phyloP scores from a whole-genome alignment of 192 early-diverging fungal species.

The Chytriomyces sp. region DNA sequence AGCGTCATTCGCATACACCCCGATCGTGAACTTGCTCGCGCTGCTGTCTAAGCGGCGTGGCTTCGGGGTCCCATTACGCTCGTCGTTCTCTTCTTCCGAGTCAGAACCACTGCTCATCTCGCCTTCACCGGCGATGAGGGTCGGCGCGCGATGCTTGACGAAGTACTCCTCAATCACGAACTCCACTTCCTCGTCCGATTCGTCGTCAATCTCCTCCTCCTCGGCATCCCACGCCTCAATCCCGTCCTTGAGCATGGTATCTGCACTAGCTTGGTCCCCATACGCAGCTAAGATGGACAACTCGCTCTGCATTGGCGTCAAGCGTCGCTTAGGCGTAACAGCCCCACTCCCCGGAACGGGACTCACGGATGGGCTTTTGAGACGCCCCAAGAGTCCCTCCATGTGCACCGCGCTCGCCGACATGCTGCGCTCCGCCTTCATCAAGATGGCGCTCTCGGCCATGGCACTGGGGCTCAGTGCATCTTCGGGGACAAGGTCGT shows the following conservation, averaged over 20 bases:
- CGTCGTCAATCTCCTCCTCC: no score
- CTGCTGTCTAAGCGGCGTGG: not conserved
- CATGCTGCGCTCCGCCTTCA: not conserved
- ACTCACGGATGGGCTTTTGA: not conserved
- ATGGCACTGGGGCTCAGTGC: not conserved
- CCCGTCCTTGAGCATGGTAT: not conserved
- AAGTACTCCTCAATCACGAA: slow-evolving; percentile 24
- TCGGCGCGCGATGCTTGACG: slow-evolving; percentile 13
- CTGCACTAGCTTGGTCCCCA: not conserved
- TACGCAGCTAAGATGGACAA: slow-evolving; percentile 6
- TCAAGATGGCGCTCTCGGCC: not conserved
- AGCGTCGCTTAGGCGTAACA: not conserved
- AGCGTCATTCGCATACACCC: no score
- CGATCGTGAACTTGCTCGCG: not conserved
- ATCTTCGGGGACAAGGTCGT: slow-evolving; percentile 6
- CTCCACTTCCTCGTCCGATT: not conserved
- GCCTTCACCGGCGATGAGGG: not conserved
- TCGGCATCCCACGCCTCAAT: not conserved
- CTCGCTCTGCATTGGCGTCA: not conserved
- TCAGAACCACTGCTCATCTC: not conserved
- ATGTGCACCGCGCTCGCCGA: not conserved
- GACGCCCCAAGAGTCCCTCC: not conserved
- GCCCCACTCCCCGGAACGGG: not conserved
- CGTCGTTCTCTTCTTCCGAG: not conserved
- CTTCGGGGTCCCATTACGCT: not conserved